Conservation (phyloP, 305 asterid species). For the Fraxinus paxiana region DNA sequence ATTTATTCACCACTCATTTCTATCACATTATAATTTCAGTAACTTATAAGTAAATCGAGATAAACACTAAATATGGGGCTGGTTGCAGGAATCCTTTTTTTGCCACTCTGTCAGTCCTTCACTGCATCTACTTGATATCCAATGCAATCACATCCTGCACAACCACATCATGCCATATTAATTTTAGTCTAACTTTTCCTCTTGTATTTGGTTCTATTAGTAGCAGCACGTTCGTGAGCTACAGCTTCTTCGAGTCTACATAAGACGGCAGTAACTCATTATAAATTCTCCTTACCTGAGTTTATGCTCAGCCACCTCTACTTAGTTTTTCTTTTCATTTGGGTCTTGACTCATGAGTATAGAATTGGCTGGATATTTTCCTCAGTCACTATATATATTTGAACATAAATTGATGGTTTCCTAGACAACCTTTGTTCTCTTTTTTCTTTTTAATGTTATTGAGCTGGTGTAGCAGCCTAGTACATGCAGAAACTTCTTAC, state of each 20-base stretch:
- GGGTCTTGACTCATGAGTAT: neutral
- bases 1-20: neutral
- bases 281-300: neutral
- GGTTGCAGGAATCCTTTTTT: neutral
- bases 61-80: neutral
- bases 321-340: neutral
- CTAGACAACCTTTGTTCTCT: neutral
- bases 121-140: neutral
- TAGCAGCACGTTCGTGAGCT: neutral
- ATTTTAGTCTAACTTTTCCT: neutral
- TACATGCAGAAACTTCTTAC: slow-evolving; percentile 1
- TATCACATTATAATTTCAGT: neutral
- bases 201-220: neutral
- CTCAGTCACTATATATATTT: neutral
- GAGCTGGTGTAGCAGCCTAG: slow-evolving; percentile 6
- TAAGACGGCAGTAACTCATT: neutral
- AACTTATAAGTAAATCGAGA: neutral
- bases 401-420: neutral
- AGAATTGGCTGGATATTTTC: neutral
- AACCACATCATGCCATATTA: neutral
- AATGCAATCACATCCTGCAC: neutral
- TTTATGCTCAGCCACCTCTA: neutral
- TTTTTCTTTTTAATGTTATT: neutral
- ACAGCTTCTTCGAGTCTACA: neutral
- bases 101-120: neutral